Percentiles rank a stretch among this genome's conserved stretches.
These are phyloP conservation scores for Phytophthora macrochlamydospora DNA, from an alignment of 352 stramenopile species.

Conservation along the genomic window DNA sequence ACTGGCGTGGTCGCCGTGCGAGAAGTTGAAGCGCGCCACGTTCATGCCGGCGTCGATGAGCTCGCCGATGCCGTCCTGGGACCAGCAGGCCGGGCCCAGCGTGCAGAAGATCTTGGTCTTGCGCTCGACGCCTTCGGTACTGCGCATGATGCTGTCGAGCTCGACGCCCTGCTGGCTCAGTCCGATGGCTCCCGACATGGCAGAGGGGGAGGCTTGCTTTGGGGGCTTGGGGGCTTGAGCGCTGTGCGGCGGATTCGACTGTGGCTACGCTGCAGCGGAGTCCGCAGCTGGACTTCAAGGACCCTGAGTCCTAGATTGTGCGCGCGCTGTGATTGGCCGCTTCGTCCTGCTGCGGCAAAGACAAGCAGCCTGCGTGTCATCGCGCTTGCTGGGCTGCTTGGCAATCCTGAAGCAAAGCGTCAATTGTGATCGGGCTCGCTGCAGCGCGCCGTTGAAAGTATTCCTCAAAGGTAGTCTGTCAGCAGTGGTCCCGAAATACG, in stretches of 20 bases:
- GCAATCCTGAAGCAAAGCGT: no score
- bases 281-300: no score
- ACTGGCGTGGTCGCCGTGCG: constrained; percentile 95
- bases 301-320: neutral
- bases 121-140: constrained; percentile 37
- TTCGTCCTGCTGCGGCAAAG: no score
- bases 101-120: constrained; percentile 94
- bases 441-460: no score
- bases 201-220: neutral
- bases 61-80: constrained; percentile 92
- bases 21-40: constrained; percentile 99
- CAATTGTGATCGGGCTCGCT: no score
- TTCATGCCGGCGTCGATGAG: constrained; percentile 94
- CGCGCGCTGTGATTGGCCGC: no score
- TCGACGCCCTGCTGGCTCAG: constrained; percentile 39
- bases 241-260: constrained; percentile 20
- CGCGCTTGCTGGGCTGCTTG: no score
- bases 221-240: constrained; percentile 5
- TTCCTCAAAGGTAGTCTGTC: no score
- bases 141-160: constrained; percentile 45
- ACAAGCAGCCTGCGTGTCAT: no score
- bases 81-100: constrained; percentile 92
- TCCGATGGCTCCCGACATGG: constrained; percentile 38
- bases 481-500: no score
- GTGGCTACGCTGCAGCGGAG: constrained; percentile 4